These are phyloP conservation scores for Theobroma cacao DNA, from an alignment of 345 rosid genomes.

Conservation along the genomic window DNA sequence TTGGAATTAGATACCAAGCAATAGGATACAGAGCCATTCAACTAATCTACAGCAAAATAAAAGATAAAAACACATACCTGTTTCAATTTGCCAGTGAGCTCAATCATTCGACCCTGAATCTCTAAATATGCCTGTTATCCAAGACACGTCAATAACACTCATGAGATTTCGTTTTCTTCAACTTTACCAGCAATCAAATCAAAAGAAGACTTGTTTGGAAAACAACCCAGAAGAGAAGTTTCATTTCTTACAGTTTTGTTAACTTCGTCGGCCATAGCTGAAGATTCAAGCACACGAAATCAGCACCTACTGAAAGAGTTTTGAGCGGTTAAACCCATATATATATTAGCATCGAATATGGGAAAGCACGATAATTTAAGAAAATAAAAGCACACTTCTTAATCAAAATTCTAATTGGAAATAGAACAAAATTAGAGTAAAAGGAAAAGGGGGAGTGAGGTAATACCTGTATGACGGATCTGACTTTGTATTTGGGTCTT, in stretches of 20 bases:
- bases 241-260: slow-evolving; percentile 33
- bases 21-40: neutral
- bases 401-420: neutral
- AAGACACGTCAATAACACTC: neutral
- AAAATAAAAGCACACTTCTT: too few species aligned
- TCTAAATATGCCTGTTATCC: slow-evolving; percentile 51
- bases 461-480: neutral
- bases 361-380: too few species aligned
- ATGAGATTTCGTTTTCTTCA: neutral
- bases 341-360: too few species aligned
- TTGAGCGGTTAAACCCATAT: too few species aligned
- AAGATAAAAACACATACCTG: slow-evolving; percentile 52
- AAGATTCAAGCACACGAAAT: slow-evolving; percentile 7
- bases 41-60: neutral
- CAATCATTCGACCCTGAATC: slow-evolving; percentile 70
- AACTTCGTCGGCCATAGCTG: slow-evolving; percentile 55
- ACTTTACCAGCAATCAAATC: neutral
- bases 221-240: neutral
- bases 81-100: slow-evolving; percentile 61
- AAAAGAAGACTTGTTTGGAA: neutral
- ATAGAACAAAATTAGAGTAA: too few species aligned
- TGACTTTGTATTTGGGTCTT: too few species aligned
- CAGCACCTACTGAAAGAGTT: too few species aligned
- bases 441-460: too few species aligned
- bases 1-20: neutral